These are phyloP conservation scores for Sicyos baderoa DNA, from an alignment of 306 rosid species.

Conservation along the genomic window DNA sequence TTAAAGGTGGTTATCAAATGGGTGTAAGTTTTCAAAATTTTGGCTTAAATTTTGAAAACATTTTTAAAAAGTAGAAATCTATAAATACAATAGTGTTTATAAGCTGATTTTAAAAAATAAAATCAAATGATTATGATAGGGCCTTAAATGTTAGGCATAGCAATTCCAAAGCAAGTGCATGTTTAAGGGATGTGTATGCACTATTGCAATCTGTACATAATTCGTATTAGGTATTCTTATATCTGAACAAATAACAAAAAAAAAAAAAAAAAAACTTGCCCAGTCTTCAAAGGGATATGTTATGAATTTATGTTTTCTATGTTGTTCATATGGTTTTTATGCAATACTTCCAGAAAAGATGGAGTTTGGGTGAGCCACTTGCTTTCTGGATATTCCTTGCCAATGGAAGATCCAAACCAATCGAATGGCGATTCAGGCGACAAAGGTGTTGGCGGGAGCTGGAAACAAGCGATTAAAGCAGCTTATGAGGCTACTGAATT, in stretches of 20 bases:
- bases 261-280: background rate
- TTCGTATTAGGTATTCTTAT: background rate
- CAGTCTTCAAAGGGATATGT: slow-evolving; percentile 2
- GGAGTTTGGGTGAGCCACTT: slow-evolving; percentile 96
- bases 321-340: slow-evolving; percentile 14
- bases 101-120: background rate
- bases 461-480: slow-evolving; percentile 71
- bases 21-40: too few species aligned
- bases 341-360: slow-evolving; percentile 49
- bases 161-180: too few species aligned
- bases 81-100: too few species aligned
- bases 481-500: slow-evolving; percentile 59
- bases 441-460: slow-evolving; percentile 67
- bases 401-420: slow-evolving; percentile 87
- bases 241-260: background rate
- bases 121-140: background rate
- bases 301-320: too few species aligned
- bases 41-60: background rate
- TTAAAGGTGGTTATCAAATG: too few species aligned
- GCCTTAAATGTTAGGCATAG: too few species aligned
- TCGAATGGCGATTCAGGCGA: slow-evolving; percentile 39
- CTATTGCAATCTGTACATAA: background rate
- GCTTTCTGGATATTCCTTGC: slow-evolving; percentile 84
- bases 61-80: background rate
- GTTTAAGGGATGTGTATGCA: too few species aligned